Percentiles rank a stretch among this genome's conserved stretches.
phyloP scores from a whole-genome alignment of 352 stramenopile genomes.

The Phytophthora brassicae region DNA sequence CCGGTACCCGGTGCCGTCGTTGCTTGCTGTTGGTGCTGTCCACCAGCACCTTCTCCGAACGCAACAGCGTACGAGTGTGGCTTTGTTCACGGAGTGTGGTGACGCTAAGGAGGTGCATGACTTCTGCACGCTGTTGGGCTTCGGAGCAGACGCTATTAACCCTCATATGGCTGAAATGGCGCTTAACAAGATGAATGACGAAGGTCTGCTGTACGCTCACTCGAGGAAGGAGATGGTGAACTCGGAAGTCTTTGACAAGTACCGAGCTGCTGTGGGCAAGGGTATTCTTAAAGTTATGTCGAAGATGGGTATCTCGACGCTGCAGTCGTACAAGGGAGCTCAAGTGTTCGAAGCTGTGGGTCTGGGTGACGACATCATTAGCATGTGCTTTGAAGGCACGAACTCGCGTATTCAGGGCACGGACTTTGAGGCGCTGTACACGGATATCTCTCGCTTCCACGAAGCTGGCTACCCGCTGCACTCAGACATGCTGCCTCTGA shows the following conservation, averaged over 20 bases:
- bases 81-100: conserved; percentile 93
- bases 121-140: conserved; percentile 93
- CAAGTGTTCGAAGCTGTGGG: conserved; percentile 97
- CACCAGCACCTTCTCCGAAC: conserved; percentile 96
- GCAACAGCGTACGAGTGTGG: conserved; percentile 88
- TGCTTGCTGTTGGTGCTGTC: conserved; percentile 94
- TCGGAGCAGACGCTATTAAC: conserved; percentile 94
- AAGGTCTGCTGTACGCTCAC: conserved; percentile 84
- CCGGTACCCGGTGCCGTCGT: conserved; percentile 92
- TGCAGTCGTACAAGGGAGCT: conserved; percentile 95
- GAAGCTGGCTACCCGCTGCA: conserved; percentile 86
- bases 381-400: conserved; percentile 85
- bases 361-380: conserved; percentile 92
- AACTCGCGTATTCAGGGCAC: conserved; percentile 91
- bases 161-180: conserved; percentile 96
- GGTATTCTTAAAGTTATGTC: conserved; percentile 83
- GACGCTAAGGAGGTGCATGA: conserved; percentile 97
- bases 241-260: conserved; percentile 67
- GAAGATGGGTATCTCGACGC: conserved; percentile 97
- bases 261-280: conserved; percentile 66
- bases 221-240: conserved; percentile 54
- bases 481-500: conserved; percentile 74
- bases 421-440: conserved; percentile 95
- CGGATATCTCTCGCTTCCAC: conserved; percentile 93
- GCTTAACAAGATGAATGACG: conserved; percentile 94